These are phyloP conservation scores for Xylaria sp. DNA, from an alignment of 2,329 filamentous ascomycete genomes.

Conservation along the genomic window DNA sequence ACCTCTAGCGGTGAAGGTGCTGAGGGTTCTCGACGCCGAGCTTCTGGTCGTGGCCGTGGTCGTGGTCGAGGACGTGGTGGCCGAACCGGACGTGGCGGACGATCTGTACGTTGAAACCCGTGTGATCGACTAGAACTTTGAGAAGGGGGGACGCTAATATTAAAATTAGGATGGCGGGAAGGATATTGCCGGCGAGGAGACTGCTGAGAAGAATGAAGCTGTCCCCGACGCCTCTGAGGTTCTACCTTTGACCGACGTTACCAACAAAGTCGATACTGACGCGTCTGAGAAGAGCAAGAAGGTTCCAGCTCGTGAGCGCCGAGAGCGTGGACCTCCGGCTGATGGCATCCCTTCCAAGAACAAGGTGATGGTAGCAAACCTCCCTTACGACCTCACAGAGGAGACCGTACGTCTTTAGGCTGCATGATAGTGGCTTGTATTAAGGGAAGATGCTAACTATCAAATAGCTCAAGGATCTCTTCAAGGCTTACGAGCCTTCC, in stretches of 20 bases:
- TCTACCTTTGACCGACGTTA: slow-evolving; percentile 65
- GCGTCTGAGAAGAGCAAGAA: slow-evolving; percentile 53
- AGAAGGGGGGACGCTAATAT: slow-evolving; percentile 35
- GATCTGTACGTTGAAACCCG: slow-evolving; percentile 59
- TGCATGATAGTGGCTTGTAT: not conserved
- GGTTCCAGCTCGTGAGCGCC: slow-evolving; percentile 68
- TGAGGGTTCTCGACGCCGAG: slow-evolving; percentile 71
- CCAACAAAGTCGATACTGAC: slow-evolving; percentile 59
- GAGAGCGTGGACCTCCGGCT: slow-evolving; percentile 92
- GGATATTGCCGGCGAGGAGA: slow-evolving; percentile 61
- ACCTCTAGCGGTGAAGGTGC: slow-evolving; percentile 78
- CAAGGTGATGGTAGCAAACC: slow-evolving; percentile 99
- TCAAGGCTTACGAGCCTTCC: slow-evolving; percentile 88
- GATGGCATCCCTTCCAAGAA: slow-evolving; percentile 98
- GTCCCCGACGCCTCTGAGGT: slow-evolving; percentile 64
- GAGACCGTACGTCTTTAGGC: slow-evolving; percentile 76
- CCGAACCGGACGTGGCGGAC: slow-evolving; percentile 70
- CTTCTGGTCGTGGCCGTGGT: slow-evolving; percentile 73
- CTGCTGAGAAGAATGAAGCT: slow-evolving; percentile 57
- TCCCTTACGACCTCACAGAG: slow-evolving; percentile 97
- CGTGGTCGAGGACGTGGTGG: slow-evolving; percentile 74
- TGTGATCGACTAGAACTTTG: not conserved
- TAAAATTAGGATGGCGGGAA: slow-evolving; percentile 55
- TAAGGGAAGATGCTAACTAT: slow-evolving; percentile 38
- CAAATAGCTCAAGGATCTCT: slow-evolving; percentile 92